These are phyloP conservation scores for Pseudocercospora crystallina DNA, from an alignment of 2,329 filamentous ascomycete species.

Conservation along the genomic window DNA sequence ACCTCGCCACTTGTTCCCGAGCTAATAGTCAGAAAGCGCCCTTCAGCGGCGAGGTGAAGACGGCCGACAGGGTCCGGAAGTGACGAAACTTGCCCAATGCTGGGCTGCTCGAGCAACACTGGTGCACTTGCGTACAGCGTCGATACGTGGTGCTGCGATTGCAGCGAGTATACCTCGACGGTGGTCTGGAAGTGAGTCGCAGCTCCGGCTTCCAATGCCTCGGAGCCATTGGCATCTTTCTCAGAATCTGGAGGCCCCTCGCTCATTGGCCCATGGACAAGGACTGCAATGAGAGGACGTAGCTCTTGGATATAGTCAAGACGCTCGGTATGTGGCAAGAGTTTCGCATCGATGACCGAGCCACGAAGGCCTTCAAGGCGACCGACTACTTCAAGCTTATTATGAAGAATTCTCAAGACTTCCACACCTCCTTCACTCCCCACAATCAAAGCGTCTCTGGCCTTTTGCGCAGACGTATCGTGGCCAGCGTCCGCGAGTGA, in stretches of 20 bases:
- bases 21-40: conserved; percentile 69
- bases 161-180: conserved; percentile 84
- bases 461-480: conserved; percentile 42
- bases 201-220: conserved; percentile 33
- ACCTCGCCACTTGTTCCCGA: conserved; percentile 85
- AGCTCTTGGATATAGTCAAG: conserved; percentile 52
- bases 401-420: conserved; percentile 70
- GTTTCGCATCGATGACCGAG: conserved; percentile 76
- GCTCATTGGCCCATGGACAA: conserved; percentile 73
- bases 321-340: conserved; percentile 67
- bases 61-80: conserved; percentile 68
- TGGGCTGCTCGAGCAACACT: conserved; percentile 44
- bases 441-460: conserved; percentile 68
- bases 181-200: conserved; percentile 74
- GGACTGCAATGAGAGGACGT: conserved; percentile 74
- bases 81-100: conserved; percentile 24
- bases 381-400: conserved; percentile 67
- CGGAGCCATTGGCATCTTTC: conserved; percentile 35
- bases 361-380: conserved; percentile 76
- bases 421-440: conserved; percentile 80
- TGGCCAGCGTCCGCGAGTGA: conserved; percentile 55
- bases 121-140: conserved; percentile 71
- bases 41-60: conserved; percentile 71
- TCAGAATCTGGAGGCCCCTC: conserved; percentile 40
- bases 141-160: conserved; percentile 68